phyloP scores from a whole-genome alignment of 768 basidiomycete genomes.

The Trametes meyenii region DNA sequence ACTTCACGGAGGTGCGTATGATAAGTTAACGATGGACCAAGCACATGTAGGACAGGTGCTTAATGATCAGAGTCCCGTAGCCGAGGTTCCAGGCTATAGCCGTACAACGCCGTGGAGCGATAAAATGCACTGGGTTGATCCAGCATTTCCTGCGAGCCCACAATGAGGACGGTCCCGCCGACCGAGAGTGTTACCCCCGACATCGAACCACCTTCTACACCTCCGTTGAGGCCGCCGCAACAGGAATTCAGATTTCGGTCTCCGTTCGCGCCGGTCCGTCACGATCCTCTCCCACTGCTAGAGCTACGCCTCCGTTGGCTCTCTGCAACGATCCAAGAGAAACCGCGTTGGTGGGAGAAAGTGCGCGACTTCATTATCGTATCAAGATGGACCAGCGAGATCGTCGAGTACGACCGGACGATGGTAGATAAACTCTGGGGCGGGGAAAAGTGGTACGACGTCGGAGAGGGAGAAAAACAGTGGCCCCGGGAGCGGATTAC shows the following conservation, averaged over 20 bases:
- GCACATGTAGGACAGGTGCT: too few relatives aligned
- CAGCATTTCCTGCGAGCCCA: too few relatives aligned
- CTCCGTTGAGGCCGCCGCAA: too few relatives aligned
- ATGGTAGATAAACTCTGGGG: constrained; percentile 11
- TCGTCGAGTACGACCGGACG: constrained; percentile 16
- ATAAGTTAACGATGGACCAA: too few relatives aligned
- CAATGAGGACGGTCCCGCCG: too few relatives aligned
- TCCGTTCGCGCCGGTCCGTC: constrained; percentile 4
- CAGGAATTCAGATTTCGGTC: constrained; percentile 1
- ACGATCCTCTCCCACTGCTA: constrained; percentile 7
- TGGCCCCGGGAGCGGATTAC: constrained; percentile 21
- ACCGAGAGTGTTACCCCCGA: too few relatives aligned
- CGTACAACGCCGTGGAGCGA: too few relatives aligned
- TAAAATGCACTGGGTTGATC: too few relatives aligned
- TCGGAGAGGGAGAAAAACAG: not conserved
- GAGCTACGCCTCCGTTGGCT: constrained; percentile 21
- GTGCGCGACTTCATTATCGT: constrained; percentile 16
- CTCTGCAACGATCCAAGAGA: constrained; percentile 10
- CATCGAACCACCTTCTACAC: too few relatives aligned
- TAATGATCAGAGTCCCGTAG: too few relatives aligned
- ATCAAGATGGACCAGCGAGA: constrained; percentile 15
- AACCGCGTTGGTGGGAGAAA: constrained; percentile 25
- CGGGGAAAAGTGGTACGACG: not conserved
- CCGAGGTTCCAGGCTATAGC: too few relatives aligned
- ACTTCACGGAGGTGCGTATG: too few relatives aligned